phyloP scores from a whole-genome alignment of 495 filamentous ascomycete genomes.

The Zalerion maritima region DNA sequence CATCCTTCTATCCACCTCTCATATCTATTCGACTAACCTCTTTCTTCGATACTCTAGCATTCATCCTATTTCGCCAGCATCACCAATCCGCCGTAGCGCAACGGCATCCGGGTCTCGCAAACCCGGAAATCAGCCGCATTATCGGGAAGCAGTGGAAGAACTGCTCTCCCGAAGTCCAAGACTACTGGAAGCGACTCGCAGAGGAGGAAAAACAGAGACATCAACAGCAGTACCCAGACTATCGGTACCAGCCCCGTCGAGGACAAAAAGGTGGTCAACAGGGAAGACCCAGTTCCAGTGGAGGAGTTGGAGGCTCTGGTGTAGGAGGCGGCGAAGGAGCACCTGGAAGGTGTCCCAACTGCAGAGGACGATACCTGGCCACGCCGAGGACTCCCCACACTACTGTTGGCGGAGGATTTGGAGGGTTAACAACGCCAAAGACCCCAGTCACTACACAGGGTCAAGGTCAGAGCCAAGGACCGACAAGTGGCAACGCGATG shows the following conservation, averaged over 20 bases:
- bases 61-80: conserved; percentile 94
- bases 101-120: conserved; percentile 76
- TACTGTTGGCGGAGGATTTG: too few relatives aligned
- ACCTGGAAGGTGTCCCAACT: conserved; percentile 42
- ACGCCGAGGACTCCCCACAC: conserved; percentile 39
- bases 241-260: conserved; percentile 84
- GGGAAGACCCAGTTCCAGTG: conserved; percentile 16
- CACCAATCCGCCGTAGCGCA: conserved; percentile 70
- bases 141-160: conserved; percentile 86
- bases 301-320: too few relatives aligned
- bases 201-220: conserved; percentile 92
- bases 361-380: conserved; percentile 46
- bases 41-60: conserved; percentile 45
- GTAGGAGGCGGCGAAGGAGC: too few relatives aligned
- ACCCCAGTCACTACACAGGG: too few relatives aligned
- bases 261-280: conserved; percentile 33
- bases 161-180: conserved; percentile 59
- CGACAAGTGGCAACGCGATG: too few relatives aligned
- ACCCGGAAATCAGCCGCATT: conserved; percentile 96
- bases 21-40: conserved; percentile 6
- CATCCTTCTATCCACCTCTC: too few relatives aligned
- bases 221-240: conserved; percentile 80
- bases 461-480: too few relatives aligned
- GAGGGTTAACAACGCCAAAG: too few relatives aligned
- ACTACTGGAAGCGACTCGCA: conserved; percentile 77